Percentiles rank a stretch among this genome's conserved stretches.
These are phyloP conservation scores for Millerozyma acaciae DNA, from an alignment of 805 yeast species.

Conservation along the genomic window DNA sequence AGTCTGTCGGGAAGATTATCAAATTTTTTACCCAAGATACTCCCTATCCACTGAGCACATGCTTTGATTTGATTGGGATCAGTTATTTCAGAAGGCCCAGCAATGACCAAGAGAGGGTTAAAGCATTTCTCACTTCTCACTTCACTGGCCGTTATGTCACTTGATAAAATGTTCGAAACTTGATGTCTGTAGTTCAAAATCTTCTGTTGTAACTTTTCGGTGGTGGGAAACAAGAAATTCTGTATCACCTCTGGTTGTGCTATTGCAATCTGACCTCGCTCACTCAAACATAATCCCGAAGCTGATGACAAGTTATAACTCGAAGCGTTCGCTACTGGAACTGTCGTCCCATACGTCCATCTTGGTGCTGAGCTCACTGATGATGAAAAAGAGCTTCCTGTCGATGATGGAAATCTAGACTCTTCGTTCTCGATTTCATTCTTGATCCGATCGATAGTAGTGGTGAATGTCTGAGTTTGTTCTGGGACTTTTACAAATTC, in stretches of 20 bases:
- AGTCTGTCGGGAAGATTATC: constrained; percentile 5
- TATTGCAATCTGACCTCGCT: constrained; percentile 32
- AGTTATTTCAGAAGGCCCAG: constrained; percentile 36
- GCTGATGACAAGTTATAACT: constrained; percentile 7
- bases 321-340: constrained; percentile 1
- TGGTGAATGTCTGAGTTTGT: too few relatives aligned
- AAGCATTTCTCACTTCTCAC: neutral
- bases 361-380: too few relatives aligned
- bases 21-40: constrained; percentile 13
- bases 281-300: constrained; percentile 20
- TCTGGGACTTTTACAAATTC: too few relatives aligned
- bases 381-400: too few relatives aligned
- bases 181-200: constrained; percentile 27
- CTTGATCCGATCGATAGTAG: too few relatives aligned
- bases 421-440: too few relatives aligned
- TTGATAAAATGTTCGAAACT: constrained; percentile 15
- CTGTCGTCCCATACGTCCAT: constrained; percentile 14
- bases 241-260: constrained; percentile 45
- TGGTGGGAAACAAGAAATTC: constrained; percentile 33
- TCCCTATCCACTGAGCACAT: constrained; percentile 41
- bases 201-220: constrained; percentile 21
- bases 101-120: constrained; percentile 30
- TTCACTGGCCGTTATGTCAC: neutral
- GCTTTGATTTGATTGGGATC: constrained; percentile 29
- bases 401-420: too few relatives aligned